These are phyloP conservation scores for Cardiospermum halicacabum DNA, from an alignment of 345 rosid genomes.

Conservation along the genomic window DNA sequence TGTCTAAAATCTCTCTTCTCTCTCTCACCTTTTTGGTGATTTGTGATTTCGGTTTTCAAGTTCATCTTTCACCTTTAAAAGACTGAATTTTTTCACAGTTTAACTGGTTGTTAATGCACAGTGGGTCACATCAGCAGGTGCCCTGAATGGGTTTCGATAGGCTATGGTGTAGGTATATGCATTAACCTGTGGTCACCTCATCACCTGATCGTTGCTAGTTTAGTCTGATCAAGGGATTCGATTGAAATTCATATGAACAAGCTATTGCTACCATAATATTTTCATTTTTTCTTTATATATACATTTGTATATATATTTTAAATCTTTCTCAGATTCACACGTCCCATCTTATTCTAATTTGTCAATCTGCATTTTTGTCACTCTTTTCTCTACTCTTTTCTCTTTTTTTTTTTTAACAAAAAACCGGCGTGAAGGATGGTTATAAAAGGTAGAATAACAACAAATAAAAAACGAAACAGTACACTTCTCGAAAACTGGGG, in stretches of 20 bases:
- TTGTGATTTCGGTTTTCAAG: slow-evolving; percentile 17
- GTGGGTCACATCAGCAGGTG: slow-evolving; percentile 99
- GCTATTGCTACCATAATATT: not conserved
- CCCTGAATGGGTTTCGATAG: slow-evolving; percentile 31
- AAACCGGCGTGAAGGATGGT: not conserved
- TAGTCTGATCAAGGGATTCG: slow-evolving; percentile 18
- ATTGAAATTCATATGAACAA: slow-evolving; percentile 1
- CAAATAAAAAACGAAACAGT: slow-evolving; percentile 6
- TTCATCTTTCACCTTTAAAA: slow-evolving; percentile 13
- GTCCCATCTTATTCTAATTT: slow-evolving; percentile 12
- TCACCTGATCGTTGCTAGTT: slow-evolving; percentile 16
- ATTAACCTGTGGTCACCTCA: slow-evolving; percentile 50
- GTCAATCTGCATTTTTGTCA: slow-evolving; percentile 3
- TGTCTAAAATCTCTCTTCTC: not conserved
- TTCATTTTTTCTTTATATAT: not conserved
- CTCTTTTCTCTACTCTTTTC: not conserved
- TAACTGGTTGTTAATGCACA: slow-evolving; percentile 68
- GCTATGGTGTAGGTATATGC: slow-evolving; percentile 50
- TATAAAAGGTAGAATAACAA: not conserved
- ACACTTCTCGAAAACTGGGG: slow-evolving; percentile 4
- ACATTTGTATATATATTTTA: not conserved
- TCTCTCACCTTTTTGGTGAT: slow-evolving; percentile 14
- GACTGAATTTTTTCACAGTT: slow-evolving; percentile 35
- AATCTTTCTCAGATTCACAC: not conserved
- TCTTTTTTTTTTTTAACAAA: not conserved